Evolutionary conservation across 805 yeast species (phyloP), one percentile per base, ranked within the genome.

Genomic region (Sugiyamaella smithiae): DNA sequence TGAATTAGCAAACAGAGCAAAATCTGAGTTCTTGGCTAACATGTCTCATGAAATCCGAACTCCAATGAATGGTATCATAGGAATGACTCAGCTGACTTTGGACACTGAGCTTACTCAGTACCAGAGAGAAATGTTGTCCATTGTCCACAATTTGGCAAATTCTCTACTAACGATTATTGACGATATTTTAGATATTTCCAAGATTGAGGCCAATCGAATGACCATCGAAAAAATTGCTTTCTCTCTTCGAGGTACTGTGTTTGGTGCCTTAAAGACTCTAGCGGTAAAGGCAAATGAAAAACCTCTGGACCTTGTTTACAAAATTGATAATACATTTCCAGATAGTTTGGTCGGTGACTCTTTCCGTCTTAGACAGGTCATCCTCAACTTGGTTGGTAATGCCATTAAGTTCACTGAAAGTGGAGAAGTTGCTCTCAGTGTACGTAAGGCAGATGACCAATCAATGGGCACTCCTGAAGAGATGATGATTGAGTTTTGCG

Each of bases 121-220:
- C 61, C 96, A 88, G 67, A 77, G 96, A 54, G 96, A 88, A 68
- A 88, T 88, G 96, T 70, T 88, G 57, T 82, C 90, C 12, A 88
- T 88, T 62, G 96, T 88, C 20, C 93, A 87, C 68, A 88, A 87
- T 62, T 72, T 88, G 58, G 95, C 95, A 14, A 88, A 86, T 64
- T 85, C 95, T 1, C 72, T 88, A 57, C 74, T 88, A 59, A 88
- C 95, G 0, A 88, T 88, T 56, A 88, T 88, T 58, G 96, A 88
- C 64, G 96, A 88, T 65, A 88, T 88, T 59, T 74, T 88, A 58
- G 96, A 88, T 80, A 88, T 88, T 62, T 88, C 96, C 48, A 88
- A 88, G 77, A 88, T 88, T 68, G 96, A 88, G 67, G 96, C 96
- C 24, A 88, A 88, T 67, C 75, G 95, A 67, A 88, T 88, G 96